Percentiles rank a stretch among this genome's conserved stretches.
Evolutionary conservation across 192 early-diverging fungal species (phyloP).

Genomic region (Podila epicladia): DNA sequence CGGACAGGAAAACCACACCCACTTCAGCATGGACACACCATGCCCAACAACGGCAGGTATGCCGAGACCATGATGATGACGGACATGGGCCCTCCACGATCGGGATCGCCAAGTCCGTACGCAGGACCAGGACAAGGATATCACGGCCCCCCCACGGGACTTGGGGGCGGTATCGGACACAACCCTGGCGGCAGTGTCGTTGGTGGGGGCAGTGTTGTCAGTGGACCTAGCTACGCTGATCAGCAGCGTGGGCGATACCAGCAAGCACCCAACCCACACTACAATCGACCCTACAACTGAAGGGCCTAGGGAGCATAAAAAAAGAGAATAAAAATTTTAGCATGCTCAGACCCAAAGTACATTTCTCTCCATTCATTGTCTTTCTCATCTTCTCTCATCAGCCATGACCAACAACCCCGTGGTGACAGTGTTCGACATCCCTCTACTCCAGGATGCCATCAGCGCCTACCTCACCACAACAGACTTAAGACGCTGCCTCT

Average conservation of each 20-base stretch:
- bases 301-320: too few relatives aligned
- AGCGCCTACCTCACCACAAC: too few relatives aligned
- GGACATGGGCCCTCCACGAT: slow-evolving; percentile 37
- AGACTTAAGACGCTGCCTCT: too few relatives aligned
- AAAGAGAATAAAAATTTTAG: too few relatives aligned
- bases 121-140: slow-evolving; percentile 10
- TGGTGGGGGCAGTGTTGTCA: slow-evolving; percentile 26
- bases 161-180: slow-evolving; percentile 31
- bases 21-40: slow-evolving; percentile 23
- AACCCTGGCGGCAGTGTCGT: slow-evolving; percentile 28
- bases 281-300: slow-evolving; percentile 18
- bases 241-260: slow-evolving; percentile 47
- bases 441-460: too few relatives aligned
- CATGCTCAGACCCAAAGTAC: too few relatives aligned
- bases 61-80: slow-evolving; percentile 47
- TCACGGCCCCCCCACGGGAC: slow-evolving; percentile 21
- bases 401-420: too few relatives aligned
- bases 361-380: too few relatives aligned
- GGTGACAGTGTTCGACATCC: too few relatives aligned
- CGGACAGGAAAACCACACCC: slow-evolving; percentile 23
- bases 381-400: too few relatives aligned
- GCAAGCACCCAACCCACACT: slow-evolving; percentile 1
- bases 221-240: slow-evolving; percentile 28
- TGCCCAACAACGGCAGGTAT: slow-evolving; percentile 32
- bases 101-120: slow-evolving; percentile 5